Evolutionary conservation across 495 filamentous ascomycete genomes (phyloP).

Genomic region (Chaetomium fimeti): DNA sequence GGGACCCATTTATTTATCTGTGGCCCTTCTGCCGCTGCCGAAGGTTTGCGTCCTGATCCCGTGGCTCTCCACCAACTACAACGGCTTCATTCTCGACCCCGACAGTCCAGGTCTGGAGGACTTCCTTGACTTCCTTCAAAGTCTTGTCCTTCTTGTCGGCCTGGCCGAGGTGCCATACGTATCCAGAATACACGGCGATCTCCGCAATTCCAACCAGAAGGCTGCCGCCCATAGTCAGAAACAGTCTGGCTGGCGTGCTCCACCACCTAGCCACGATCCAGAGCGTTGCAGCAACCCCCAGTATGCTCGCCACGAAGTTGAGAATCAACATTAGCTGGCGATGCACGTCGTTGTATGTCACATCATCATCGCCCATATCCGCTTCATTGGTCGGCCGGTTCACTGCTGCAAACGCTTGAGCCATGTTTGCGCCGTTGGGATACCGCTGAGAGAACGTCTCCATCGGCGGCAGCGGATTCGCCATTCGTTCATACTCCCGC

Average conservation of each 20-base stretch:
- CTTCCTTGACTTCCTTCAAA: conserved; percentile 66
- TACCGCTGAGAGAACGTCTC: conserved; percentile 62
- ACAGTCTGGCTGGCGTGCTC: conserved; percentile 66
- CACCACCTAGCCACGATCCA: conserved; percentile 71
- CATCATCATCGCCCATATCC: conserved; percentile 52
- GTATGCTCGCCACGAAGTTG: conserved; percentile 70
- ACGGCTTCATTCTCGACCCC: conserved; percentile 40
- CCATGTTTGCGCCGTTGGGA: conserved; percentile 47
- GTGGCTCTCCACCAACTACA: conserved; percentile 20
- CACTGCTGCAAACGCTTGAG: conserved; percentile 52
- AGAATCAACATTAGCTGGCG: conserved; percentile 70
- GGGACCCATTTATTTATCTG: background rate
- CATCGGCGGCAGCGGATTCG: conserved; percentile 53
- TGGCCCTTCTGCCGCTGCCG: conserved; percentile 32
- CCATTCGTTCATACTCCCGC: conserved; percentile 74
- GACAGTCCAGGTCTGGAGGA: conserved; percentile 64
- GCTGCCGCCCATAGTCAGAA: conserved; percentile 66
- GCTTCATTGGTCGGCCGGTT: conserved; percentile 39
- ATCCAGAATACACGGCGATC: conserved; percentile 82
- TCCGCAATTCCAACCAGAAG: conserved; percentile 79
- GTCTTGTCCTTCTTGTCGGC: conserved; percentile 65
- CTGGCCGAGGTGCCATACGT: conserved; percentile 71
- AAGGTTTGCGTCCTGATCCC: conserved; percentile 30
- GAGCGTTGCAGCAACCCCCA: conserved; percentile 66
- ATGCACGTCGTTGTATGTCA: conserved; percentile 69